phyloP scores from a whole-genome alignment of 2,329 filamentous ascomycete species.

The Thielaviopsis ethacetica region DNA sequence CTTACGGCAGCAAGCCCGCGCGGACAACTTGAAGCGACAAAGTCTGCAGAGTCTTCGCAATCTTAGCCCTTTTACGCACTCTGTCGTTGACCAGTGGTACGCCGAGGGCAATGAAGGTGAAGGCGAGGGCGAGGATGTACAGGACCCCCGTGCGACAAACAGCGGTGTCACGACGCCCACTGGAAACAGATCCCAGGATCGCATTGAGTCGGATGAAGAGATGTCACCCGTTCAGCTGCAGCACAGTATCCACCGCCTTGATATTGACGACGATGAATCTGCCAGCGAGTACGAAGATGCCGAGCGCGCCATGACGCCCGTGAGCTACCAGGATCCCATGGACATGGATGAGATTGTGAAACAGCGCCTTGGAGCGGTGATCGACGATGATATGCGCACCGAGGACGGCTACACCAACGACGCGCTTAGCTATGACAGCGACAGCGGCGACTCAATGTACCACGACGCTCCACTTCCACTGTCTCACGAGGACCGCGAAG shows the following conservation, averaged over 20 bases:
- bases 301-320: slow-evolving; percentile 5
- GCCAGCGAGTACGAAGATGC: slow-evolving; percentile 17
- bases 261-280: slow-evolving; percentile 16
- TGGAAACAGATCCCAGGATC: neutral
- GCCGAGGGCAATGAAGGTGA: slow-evolving; percentile 16
- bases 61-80: slow-evolving; percentile 63
- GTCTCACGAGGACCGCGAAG: slow-evolving; percentile 82
- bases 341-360: slow-evolving; percentile 6
- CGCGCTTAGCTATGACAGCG: slow-evolving; percentile 32
- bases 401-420: slow-evolving; percentile 22
- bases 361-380: slow-evolving; percentile 17
- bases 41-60: slow-evolving; percentile 62
- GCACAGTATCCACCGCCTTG: neutral
- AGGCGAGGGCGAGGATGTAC: neutral
- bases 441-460: slow-evolving; percentile 48
- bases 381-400: slow-evolving; percentile 24
- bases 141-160: neutral
- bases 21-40: slow-evolving; percentile 60
- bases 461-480: slow-evolving; percentile 45
- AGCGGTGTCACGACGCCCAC: slow-evolving; percentile 6
- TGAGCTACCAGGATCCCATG: neutral
- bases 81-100: slow-evolving; percentile 39
- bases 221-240: slow-evolving; percentile 10
- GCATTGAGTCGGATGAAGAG: slow-evolving; percentile 8
- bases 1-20: slow-evolving; percentile 60